phyloP scores from a whole-genome alignment of 129 eudicot species.

The Escallonia herrerae region DNA sequence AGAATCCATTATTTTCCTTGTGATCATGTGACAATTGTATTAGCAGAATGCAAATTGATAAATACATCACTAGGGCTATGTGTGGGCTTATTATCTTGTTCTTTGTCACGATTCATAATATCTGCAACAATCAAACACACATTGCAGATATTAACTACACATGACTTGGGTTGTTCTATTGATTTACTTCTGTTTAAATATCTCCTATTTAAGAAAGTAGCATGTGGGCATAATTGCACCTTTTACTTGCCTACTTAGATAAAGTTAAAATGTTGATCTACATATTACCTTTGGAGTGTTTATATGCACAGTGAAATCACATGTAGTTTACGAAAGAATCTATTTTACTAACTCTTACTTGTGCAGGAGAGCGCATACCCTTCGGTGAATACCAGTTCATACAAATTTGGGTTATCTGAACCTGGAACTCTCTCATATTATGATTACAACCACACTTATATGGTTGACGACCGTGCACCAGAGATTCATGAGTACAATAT shows the following conservation, averaged over 20 bases:
- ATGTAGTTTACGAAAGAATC: neutral
- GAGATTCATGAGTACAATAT: constrained; percentile 38
- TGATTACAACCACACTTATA: constrained; percentile 49
- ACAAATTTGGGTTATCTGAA: constrained; percentile 69
- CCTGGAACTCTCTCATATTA: constrained; percentile 67
- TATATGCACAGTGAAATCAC: neutral
- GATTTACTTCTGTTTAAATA: neutral
- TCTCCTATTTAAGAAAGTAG: too few relatives aligned
- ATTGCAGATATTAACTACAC: too few relatives aligned
- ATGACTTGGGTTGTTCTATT: neutral
- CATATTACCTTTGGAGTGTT: too few relatives aligned
- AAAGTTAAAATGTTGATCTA: too few relatives aligned
- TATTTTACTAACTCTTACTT: constrained; percentile 7
- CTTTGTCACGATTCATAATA: too few relatives aligned
- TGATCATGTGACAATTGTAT: neutral
- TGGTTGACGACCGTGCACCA: constrained; percentile 33
- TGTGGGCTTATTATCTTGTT: too few relatives aligned
- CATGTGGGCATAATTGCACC: too few relatives aligned
- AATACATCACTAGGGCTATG: too few relatives aligned
- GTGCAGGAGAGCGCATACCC: constrained; percentile 69
- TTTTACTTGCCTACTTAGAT: too few relatives aligned
- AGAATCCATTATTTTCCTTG: neutral
- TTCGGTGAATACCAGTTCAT: constrained; percentile 47
- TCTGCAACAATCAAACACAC: too few relatives aligned
- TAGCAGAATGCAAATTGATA: neutral